A percentile compares a stretch with the other conserved stretches of the same genome.
phyloP scores from a whole-genome alignment of 257 asterid genomes.

The Ajuga chamaepitys region DNA sequence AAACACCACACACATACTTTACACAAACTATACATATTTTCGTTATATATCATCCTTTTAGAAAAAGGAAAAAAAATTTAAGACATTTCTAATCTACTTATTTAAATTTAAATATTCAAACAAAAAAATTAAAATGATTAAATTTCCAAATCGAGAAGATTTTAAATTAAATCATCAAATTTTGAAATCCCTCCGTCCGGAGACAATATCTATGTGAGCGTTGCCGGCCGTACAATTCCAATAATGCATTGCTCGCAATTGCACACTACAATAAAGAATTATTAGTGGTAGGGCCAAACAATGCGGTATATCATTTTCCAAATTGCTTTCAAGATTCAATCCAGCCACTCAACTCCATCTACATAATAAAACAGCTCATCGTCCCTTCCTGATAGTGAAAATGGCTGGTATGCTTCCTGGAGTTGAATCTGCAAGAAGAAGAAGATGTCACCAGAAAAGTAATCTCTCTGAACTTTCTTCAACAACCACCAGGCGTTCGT shows the following conservation, averaged over 20 bases:
- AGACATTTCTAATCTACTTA: no score
- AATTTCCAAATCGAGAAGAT: no score
- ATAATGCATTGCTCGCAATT: no score
- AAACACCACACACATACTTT: no score
- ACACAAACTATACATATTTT: no score
- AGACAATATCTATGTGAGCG: neutral
- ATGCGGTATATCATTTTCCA: neutral
- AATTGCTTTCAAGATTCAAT: neutral
- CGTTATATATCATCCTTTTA: no score
- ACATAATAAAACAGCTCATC: neutral
- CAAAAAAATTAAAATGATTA: no score
- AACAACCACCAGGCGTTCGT: constrained; percentile 22
- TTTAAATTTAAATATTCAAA: no score
- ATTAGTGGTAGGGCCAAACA: constrained; percentile 2
- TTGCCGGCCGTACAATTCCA: no score
- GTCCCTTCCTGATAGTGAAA: neutral
- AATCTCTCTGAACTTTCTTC: neutral
- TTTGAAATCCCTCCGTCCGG: no score
- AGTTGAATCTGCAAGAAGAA: constrained; percentile 58
- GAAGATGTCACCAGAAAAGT: constrained; percentile 44
- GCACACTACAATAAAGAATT: neutral
- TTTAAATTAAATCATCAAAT: no score
- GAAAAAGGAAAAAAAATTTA: no score
- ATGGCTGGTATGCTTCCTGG: constrained; percentile 74
- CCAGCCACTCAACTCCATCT: neutral